Conservation (phyloP, 2,329 filamentous ascomycete species). For the Hypoxylon sp. region DNA sequence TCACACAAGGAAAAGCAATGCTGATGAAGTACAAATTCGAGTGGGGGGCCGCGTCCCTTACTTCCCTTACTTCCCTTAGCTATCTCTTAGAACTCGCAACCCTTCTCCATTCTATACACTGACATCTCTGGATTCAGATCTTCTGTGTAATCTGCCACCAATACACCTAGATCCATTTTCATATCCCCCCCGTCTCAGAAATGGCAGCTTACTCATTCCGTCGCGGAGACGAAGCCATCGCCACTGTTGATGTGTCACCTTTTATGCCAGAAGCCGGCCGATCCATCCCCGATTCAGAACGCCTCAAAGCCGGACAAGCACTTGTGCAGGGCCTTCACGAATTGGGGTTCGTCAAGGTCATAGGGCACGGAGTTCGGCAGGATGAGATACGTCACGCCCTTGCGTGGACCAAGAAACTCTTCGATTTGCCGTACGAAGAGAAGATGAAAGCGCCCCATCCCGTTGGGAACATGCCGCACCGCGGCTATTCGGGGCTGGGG, state of each 20-base stretch:
- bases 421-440: constrained; percentile 34
- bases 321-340: constrained; percentile 32
- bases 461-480: constrained; percentile 31
- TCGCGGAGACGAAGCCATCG: not conserved
- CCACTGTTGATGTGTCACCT: not conserved
- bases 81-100: too few relatives aligned
- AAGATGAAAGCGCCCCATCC: constrained; percentile 40
- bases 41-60: too few relatives aligned
- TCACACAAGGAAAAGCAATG: too few relatives aligned
- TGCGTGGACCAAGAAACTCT: constrained; percentile 33
- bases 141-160: too few relatives aligned
- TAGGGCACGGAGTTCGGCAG: constrained; percentile 29
- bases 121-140: too few relatives aligned
- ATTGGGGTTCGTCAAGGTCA: constrained; percentile 29
- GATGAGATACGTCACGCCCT: constrained; percentile 30
- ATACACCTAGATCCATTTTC: too few relatives aligned
- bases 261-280: constrained; percentile 17
- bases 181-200: too few relatives aligned
- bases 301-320: constrained; percentile 7
- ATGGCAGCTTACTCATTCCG: not conserved
- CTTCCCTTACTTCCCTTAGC: too few relatives aligned
- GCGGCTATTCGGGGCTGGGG: constrained; percentile 37
- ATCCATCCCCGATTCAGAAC: constrained; percentile 7
- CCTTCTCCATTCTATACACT: too few relatives aligned
- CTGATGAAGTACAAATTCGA: too few relatives aligned